Conservation (phyloP, 495 filamentous ascomycete genomes). For the Penicillium odoratum region DNA sequence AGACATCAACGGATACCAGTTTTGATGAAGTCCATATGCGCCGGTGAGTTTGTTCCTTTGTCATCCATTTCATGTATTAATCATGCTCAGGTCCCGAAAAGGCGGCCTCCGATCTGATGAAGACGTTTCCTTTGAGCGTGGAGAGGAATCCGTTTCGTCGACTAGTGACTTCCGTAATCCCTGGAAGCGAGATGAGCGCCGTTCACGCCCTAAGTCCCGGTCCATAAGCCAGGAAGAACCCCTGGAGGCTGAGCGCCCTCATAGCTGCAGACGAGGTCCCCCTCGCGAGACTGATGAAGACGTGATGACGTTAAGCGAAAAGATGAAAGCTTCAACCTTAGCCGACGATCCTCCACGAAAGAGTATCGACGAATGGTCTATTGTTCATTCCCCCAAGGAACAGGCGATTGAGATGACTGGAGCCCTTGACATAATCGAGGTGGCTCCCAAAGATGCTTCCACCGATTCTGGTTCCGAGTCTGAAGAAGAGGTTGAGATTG, state of each 20-base stretch:
- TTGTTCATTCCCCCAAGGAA: slow-evolving; percentile 17
- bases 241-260: background rate
- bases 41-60: slow-evolving; percentile 16
- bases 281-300: slow-evolving; percentile 5
- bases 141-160: slow-evolving; percentile 23
- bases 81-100: slow-evolving; percentile 7
- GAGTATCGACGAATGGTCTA: slow-evolving; percentile 23
- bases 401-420: slow-evolving; percentile 25
- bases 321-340: slow-evolving; percentile 9
- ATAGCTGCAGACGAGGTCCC: background rate
- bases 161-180: slow-evolving; percentile 22
- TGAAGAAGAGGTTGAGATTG: slow-evolving; percentile 18
- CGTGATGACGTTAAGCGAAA: slow-evolving; percentile 4
- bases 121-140: slow-evolving; percentile 18
- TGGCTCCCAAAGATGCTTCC: slow-evolving; percentile 17
- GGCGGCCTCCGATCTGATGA: slow-evolving; percentile 19
- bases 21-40: slow-evolving; percentile 55
- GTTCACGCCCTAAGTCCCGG: slow-evolving; percentile 5
- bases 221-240: slow-evolving; percentile 7
- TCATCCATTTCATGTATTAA: background rate
- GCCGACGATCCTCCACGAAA: background rate
- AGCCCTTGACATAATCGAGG: slow-evolving; percentile 23
- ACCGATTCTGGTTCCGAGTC: slow-evolving; percentile 19
- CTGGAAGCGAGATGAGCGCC: slow-evolving; percentile 10
- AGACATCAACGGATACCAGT: slow-evolving; percentile 28